phyloP scores from a whole-genome alignment of 2,329 filamentous ascomycete species.

The Hortaea sp. region DNA sequence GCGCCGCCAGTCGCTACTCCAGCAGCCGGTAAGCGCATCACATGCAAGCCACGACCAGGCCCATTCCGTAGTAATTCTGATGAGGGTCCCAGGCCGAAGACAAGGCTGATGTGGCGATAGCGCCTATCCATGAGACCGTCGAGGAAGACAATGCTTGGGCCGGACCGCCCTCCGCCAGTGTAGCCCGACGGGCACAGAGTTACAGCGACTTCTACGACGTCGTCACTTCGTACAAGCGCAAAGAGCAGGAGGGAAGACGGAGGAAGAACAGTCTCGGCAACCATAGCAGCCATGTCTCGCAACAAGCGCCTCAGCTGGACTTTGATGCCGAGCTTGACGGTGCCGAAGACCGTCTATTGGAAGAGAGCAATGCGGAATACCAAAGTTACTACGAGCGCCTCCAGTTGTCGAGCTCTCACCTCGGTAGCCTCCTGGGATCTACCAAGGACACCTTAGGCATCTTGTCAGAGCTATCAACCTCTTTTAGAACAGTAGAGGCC shows the following conservation, averaged over 20 bases:
- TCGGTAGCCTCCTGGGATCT: slow-evolving; percentile 67
- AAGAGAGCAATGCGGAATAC: slow-evolving; percentile 79
- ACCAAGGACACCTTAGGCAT: slow-evolving; percentile 67
- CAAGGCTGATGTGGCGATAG: slow-evolving; percentile 44
- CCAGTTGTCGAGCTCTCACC: slow-evolving; percentile 67
- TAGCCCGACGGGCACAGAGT: slow-evolving; percentile 61
- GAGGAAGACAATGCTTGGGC: slow-evolving; percentile 43
- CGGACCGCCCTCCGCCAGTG: slow-evolving; percentile 55
- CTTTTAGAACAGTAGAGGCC: slow-evolving; percentile 76
- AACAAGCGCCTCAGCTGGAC: slow-evolving; percentile 31
- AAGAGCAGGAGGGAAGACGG: slow-evolving; percentile 33
- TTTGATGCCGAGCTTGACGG: slow-evolving; percentile 49
- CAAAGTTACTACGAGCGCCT: slow-evolving; percentile 78
- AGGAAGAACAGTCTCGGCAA: slow-evolving; percentile 27
- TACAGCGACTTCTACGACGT: slow-evolving; percentile 67
- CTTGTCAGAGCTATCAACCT: slow-evolving; percentile 68
- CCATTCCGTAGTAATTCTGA: slow-evolving; percentile 25
- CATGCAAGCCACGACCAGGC: too few species aligned
- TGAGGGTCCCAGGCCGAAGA: slow-evolving; percentile 42
- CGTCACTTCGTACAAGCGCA: slow-evolving; percentile 47
- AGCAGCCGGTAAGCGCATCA: slow-evolving; percentile 36
- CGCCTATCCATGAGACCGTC: slow-evolving; percentile 47
- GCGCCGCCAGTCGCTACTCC: slow-evolving; percentile 58
- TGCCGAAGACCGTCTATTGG: slow-evolving; percentile 58
- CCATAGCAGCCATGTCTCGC: slow-evolving; percentile 13